Base-by-base conservation (phyloP, 345 rosid species). In the Pelargonium nanum region DNA sequence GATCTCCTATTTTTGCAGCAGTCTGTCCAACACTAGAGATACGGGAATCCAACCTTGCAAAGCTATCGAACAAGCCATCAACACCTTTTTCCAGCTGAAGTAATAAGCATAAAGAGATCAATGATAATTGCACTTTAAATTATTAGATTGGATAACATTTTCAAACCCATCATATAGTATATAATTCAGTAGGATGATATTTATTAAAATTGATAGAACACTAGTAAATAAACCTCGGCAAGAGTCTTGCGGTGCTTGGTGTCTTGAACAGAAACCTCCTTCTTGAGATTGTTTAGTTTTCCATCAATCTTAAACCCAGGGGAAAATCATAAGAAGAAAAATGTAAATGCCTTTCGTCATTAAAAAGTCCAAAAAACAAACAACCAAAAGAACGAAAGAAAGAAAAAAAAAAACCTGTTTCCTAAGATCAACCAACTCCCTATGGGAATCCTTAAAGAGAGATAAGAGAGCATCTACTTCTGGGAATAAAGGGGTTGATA, bases 21-120 rank as follows among this genome's bases (percentile, higher is more conserved):
- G 99, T 93, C 83, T 93, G 98, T 66, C 98, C 96, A 64, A 91
- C 98, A 74, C 98, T 88, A 50, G 98, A 91, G 71, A 91, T 91
- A 62, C 97, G 95, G 26, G 94, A 80, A 71, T 85, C 94, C 79
- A 85, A 75, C 75, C 97, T 81, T 45, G 97, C 88, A 80, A 93
- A 89, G 82, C 96, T 85, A 77, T 69, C 87, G 65, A 85, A 88
- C 79, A 91, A 70, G 71, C 96, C 97, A 62, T 91, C 96, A 30
- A 91, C 97, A 69, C 96, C 96, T 60, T 84, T 86, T 77, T 91
- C 98, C 55, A 91, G 78, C 98, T 91, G 80, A 59, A 64, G 32
- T 72, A 72, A 26, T 61, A 61, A 30, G 24, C 55, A 59, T 62
- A 45, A 57, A 60, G 24, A 32, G n/a, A 62, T 26, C 24, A 15